Conservation (phyloP, 83 land plant species). For the Larix sibirica region DNA sequence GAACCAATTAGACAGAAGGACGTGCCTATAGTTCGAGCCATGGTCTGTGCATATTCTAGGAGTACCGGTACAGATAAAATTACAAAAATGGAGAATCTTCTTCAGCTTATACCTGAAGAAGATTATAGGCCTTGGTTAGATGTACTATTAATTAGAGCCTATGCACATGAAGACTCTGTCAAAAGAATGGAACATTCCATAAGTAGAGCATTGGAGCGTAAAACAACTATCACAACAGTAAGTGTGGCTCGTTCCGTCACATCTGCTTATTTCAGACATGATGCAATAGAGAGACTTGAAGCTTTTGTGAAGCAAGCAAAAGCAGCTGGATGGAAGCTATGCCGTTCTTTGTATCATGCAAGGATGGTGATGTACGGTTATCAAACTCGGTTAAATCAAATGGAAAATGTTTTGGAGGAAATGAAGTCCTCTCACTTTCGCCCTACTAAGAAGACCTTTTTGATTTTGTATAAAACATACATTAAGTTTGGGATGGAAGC, state of each 20-base stretch:
- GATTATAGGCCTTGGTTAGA: conserved; percentile 76
- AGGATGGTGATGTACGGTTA: conserved; percentile 73
- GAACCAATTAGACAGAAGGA: conserved; percentile 24
- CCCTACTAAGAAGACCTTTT: conserved; percentile 53
- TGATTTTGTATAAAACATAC: conserved; percentile 59
- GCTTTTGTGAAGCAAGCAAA: conserved; percentile 57
- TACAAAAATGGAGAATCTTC: conserved; percentile 54
- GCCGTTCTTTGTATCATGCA: conserved; percentile 52
- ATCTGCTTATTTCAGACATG: conserved; percentile 41
- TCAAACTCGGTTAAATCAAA: conserved; percentile 51
- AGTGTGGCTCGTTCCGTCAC: conserved; percentile 52
- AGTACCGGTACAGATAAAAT: conserved; percentile 41
- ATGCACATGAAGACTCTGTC: conserved; percentile 62
- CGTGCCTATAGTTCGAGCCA: conserved; percentile 43
- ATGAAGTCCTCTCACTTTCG: conserved; percentile 40
- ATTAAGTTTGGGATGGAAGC: conserved; percentile 25
- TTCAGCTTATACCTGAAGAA: conserved; percentile 45
- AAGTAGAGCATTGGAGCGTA: conserved; percentile 46
- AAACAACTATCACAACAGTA: conserved; percentile 34
- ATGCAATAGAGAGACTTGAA: conserved; percentile 62
- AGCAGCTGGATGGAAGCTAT: conserved; percentile 63
- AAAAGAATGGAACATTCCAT: conserved; percentile 66
- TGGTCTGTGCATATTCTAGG: conserved; percentile 70
- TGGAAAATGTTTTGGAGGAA: conserved; percentile 70
- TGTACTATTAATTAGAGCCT: conserved; percentile 61